phyloP scores from a whole-genome alignment of 2,329 filamentous ascomycete species.

The Botrytis galanthina region DNA sequence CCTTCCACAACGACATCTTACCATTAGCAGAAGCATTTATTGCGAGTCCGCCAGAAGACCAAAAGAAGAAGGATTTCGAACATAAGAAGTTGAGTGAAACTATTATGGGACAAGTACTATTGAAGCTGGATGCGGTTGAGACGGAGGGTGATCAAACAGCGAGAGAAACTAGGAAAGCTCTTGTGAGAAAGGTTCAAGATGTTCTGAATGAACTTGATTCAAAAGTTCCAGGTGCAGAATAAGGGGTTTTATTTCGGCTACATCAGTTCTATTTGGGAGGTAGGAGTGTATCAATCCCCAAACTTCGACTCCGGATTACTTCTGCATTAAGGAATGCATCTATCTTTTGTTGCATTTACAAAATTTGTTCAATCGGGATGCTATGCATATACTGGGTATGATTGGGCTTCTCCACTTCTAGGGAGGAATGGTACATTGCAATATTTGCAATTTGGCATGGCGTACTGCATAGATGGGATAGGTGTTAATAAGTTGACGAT shows the following conservation, averaged over 20 bases:
- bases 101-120: conserved; percentile 69
- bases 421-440: not conserved
- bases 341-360: not conserved
- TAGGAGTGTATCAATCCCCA: not conserved
- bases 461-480: conserved; percentile 1
- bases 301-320: not conserved
- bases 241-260: not conserved
- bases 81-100: conserved; percentile 74
- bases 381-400: conserved; percentile 3
- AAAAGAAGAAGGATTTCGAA: conserved; percentile 68
- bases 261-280: not conserved
- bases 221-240: conserved; percentile 16
- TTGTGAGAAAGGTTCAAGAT: conserved; percentile 70
- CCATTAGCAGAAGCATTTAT: conserved; percentile 64
- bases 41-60: conserved; percentile 60
- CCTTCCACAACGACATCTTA: conserved; percentile 63
- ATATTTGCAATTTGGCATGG: conserved; percentile 2
- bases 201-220: conserved; percentile 63
- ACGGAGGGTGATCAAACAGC: conserved; percentile 67
- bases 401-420: not conserved
- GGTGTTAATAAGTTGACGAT: not conserved
- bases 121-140: conserved; percentile 76
- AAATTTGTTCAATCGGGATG: not conserved
- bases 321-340: not conserved
- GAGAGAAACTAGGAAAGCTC: conserved; percentile 63